These are phyloP conservation scores for Linum tenue DNA, from an alignment of 345 rosid genomes.

Conservation along the genomic window DNA sequence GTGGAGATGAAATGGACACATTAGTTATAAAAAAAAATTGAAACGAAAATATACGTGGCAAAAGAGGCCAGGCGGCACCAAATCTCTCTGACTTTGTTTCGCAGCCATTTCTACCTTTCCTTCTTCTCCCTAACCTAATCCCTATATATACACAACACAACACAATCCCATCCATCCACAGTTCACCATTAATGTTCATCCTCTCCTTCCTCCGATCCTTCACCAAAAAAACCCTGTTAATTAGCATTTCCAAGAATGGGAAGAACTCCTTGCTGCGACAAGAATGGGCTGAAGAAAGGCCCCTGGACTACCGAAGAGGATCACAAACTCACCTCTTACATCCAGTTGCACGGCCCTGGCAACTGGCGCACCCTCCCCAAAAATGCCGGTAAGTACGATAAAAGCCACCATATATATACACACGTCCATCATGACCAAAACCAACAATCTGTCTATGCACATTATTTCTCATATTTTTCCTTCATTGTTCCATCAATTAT, in stretches of 20 bases:
- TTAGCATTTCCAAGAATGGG: conserved; percentile 10
- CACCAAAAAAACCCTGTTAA: neutral
- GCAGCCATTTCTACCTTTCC: conserved; percentile 12
- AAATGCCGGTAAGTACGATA: conserved; percentile 18
- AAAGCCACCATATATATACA: too few relatives aligned
- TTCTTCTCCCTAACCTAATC: neutral
- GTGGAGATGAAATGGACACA: too few relatives aligned
- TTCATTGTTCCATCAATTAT: neutral
- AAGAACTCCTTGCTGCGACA: conserved; percentile 31
- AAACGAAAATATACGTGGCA: conserved; percentile 9
- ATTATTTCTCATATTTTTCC: neutral
- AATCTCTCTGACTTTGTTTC: conserved; percentile 16
- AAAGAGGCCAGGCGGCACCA: conserved; percentile 21
- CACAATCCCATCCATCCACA: neutral
- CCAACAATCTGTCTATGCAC: neutral
- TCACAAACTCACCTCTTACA: conserved; percentile 17
- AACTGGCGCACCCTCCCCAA: conserved; percentile 29
- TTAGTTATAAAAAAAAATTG: neutral
- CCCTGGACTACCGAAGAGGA: conserved; percentile 30
- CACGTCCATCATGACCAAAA: neutral
- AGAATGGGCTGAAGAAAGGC: conserved; percentile 28
- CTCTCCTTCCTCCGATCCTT: neutral
- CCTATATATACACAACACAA: conserved; percentile 8
- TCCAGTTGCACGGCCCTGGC: conserved; percentile 23
- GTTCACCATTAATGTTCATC: neutral